These are phyloP conservation scores for Melanopsichium pennsylvanicum DNA, from an alignment of 1,284 basidiomycete genomes.

Conservation along the genomic window DNA sequence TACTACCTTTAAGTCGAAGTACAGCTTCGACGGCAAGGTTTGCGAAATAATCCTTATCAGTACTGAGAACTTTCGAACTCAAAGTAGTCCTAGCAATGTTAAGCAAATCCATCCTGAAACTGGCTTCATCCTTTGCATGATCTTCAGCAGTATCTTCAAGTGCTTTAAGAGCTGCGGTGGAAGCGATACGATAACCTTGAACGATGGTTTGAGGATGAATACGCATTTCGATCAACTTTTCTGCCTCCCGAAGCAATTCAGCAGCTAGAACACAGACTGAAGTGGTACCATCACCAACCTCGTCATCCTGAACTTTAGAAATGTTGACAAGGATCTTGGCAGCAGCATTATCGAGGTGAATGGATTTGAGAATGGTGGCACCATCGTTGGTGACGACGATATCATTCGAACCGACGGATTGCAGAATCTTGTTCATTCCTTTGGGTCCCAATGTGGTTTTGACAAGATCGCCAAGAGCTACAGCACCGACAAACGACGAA, in stretches of 20 bases:
- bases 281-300: slow-evolving; percentile 97
- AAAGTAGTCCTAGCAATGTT: slow-evolving; percentile 97
- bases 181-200: slow-evolving; percentile 96
- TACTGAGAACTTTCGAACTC: slow-evolving; percentile 93
- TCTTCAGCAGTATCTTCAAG: slow-evolving; percentile 83
- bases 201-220: slow-evolving; percentile 99
- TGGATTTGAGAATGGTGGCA: slow-evolving; percentile 95
- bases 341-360: slow-evolving; percentile 96
- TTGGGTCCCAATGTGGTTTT: slow-evolving; percentile 98
- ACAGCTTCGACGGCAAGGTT: slow-evolving; percentile 98
- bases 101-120: slow-evolving; percentile 88
- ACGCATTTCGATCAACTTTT: slow-evolving; percentile 85
- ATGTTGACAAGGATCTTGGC: slow-evolving; percentile 99
- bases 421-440: slow-evolving; percentile 92
- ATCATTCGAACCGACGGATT: slow-evolving; percentile 87
- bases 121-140: slow-evolving; percentile 75
- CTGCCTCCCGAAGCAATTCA: slow-evolving; percentile 91
- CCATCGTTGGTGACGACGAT: slow-evolving; percentile 99
- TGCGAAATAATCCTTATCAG: slow-evolving; percentile 98
- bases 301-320: slow-evolving; percentile 99
- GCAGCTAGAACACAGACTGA: slow-evolving; percentile 91
- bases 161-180: slow-evolving; percentile 82
- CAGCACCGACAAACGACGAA: slow-evolving; percentile 94
- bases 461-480: slow-evolving; percentile 95
- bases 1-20: slow-evolving; percentile 90